Percentiles rank a stretch among this genome's conserved stretches.
Evolutionary conservation across 208 protist genomes (phyloP).

Genomic region (Leishmania amazonensis): DNA sequence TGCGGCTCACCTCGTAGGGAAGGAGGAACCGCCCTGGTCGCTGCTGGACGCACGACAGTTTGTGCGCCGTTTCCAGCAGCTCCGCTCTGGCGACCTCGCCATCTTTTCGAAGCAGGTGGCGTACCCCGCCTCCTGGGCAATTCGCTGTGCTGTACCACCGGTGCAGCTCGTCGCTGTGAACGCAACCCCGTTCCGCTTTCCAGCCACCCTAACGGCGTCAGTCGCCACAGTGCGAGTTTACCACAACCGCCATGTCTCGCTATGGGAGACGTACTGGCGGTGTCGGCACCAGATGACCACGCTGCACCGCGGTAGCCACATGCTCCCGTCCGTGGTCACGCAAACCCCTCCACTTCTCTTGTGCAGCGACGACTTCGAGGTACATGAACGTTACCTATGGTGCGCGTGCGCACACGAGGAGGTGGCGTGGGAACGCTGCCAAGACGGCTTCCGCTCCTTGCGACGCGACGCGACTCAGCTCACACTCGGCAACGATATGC

Average conservation of each 20-base stretch:
- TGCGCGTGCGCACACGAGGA: constrained; percentile 51
- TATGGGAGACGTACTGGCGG: constrained; percentile 73
- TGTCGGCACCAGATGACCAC: constrained; percentile 48
- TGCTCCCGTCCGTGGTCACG: constrained; percentile 35
- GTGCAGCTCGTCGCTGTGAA: constrained; percentile 38
- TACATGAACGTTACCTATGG: constrained; percentile 70
- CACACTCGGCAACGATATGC: constrained; percentile 10
- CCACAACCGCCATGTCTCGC: constrained; percentile 58
- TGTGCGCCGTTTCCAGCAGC: constrained; percentile 59
- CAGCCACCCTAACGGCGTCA: not conserved
- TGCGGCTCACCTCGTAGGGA: constrained; percentile 59
- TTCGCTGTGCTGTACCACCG: constrained; percentile 31
- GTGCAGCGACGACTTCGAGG: constrained; percentile 71
- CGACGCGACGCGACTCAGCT: constrained; percentile 4
- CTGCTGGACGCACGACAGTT: constrained; percentile 61
- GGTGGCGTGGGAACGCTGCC: constrained; percentile 53
- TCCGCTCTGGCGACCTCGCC: constrained; percentile 37
- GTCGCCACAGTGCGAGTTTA: constrained; percentile 22
- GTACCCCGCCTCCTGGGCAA: constrained; percentile 51
- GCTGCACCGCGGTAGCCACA: constrained; percentile 36
- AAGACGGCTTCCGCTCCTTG: constrained; percentile 45
- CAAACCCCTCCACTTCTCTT: constrained; percentile 29
- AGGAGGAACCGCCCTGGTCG: constrained; percentile 55
- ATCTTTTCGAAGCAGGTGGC: constrained; percentile 51
- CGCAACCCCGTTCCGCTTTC: constrained; percentile 29